These are phyloP conservation scores for Collybiopsis luxurians DNA, from an alignment of 768 basidiomycete species.

Conservation along the genomic window DNA sequence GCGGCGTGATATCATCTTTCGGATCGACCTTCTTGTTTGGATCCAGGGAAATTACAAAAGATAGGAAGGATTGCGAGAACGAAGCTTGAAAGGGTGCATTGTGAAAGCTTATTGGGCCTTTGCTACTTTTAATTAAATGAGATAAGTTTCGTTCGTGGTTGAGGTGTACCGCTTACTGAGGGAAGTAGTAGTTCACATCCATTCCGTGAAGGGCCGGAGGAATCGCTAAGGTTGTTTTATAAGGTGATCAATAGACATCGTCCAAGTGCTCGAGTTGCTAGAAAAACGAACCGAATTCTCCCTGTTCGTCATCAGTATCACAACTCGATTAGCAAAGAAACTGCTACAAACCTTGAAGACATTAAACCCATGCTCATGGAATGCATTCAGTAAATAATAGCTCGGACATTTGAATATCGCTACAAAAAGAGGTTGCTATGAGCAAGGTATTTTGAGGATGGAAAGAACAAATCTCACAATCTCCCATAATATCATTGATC, in stretches of 20 bases:
- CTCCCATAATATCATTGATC: slow-evolving; percentile 19
- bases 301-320: slow-evolving; percentile 22
- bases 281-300: slow-evolving; percentile 32
- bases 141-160: not conserved
- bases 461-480: slow-evolving; percentile 25
- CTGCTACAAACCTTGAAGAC: slow-evolving; percentile 28
- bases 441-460: too few relatives aligned
- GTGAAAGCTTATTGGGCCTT: slow-evolving; percentile 25
- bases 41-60: slow-evolving; percentile 30
- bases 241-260: not conserved
- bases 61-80: slow-evolving; percentile 35
- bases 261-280: too few relatives aligned
- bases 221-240: slow-evolving; percentile 11
- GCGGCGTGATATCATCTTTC: slow-evolving; percentile 27
- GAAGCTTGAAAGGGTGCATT: slow-evolving; percentile 34
- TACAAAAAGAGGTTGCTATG: slow-evolving; percentile 9
- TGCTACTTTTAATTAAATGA: not conserved
- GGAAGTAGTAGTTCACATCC: not conserved
- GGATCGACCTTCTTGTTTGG: slow-evolving; percentile 19
- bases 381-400: slow-evolving; percentile 34
- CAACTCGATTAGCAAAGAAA: not conserved
- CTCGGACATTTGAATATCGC: slow-evolving; percentile 47
- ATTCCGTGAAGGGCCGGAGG: slow-evolving; percentile 33
- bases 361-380: slow-evolving; percentile 13
- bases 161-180: not conserved